These are phyloP conservation scores for Mycosarcoma mackinlayi DNA, from an alignment of 1,284 basidiomycete genomes.

Conservation along the genomic window DNA sequence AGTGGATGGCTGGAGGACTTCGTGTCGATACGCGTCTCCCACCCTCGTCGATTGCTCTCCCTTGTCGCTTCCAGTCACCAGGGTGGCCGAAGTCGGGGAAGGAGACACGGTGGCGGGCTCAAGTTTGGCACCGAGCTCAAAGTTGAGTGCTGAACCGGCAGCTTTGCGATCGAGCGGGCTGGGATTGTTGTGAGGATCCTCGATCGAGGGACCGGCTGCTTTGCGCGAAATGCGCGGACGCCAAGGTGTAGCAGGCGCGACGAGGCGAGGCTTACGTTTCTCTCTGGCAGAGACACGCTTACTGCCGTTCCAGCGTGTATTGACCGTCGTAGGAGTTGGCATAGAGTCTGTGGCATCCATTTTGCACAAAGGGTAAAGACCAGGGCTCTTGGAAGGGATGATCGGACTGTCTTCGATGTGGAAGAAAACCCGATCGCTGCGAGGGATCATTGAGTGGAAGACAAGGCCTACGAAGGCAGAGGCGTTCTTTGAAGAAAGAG, in stretches of 20 bases:
- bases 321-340: neutral
- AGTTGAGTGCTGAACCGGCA: neutral
- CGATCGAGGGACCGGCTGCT: neutral
- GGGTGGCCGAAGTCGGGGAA: conserved; percentile 29
- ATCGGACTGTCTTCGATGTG: conserved; percentile 10
- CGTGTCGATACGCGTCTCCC: conserved; percentile 26
- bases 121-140: conserved; percentile 11
- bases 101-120: conserved; percentile 12
- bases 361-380: neutral
- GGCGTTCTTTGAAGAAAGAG: neutral
- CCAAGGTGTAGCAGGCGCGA: conserved; percentile 32
- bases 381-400: conserved; percentile 1
- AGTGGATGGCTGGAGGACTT: neutral
- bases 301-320: conserved; percentile 2
- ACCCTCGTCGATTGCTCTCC: neutral
- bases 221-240: conserved; percentile 35
- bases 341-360: neutral
- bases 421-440: conserved; percentile 28
- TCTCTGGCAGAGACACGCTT: conserved; percentile 19
- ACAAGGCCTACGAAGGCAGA: neutral
- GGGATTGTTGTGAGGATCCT: conserved; percentile 8
- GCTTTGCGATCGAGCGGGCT: conserved; percentile 37
- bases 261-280: conserved; percentile 11
- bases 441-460: conserved; percentile 19
- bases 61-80: conserved; percentile 18